These are phyloP conservation scores for Phyllostachys edulis DNA, from an alignment of 176 grass and related monocot species.

Conservation along the genomic window DNA sequence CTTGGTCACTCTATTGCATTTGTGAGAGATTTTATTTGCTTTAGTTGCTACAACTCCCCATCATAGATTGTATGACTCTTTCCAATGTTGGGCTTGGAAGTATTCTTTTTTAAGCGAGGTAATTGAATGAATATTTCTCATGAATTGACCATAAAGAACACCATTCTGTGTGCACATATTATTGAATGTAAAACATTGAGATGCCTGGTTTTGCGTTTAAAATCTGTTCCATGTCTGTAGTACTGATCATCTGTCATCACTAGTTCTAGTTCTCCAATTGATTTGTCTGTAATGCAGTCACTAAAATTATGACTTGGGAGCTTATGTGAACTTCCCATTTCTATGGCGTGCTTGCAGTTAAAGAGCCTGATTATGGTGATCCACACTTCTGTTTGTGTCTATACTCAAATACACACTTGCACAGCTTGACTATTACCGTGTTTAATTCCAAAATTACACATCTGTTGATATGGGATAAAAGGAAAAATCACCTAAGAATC, in stretches of 20 bases:
- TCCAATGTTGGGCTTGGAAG: background rate
- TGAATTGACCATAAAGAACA: background rate
- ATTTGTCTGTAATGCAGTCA: background rate
- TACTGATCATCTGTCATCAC: background rate
- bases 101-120: background rate
- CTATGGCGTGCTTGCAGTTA: background rate
- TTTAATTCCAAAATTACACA: background rate
- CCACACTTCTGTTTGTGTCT: background rate
- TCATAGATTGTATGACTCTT: background rate
- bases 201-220: background rate
- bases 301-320: background rate
- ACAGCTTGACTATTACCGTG: background rate
- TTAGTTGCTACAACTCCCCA: background rate
- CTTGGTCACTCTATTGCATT: background rate
- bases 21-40: background rate
- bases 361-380: background rate
- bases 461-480: background rate
- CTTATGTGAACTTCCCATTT: conserved; percentile 15
- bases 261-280: background rate
- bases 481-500: background rate
- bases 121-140: background rate
- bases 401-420: background rate
- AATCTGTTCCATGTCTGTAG: background rate
- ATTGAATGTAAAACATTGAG: background rate
- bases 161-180: background rate